A percentile compares a stretch with the other conserved stretches of the same genome.
Conservation (phyloP, 129 eudicot genomes). For the Flaveria sonorensis region DNA sequence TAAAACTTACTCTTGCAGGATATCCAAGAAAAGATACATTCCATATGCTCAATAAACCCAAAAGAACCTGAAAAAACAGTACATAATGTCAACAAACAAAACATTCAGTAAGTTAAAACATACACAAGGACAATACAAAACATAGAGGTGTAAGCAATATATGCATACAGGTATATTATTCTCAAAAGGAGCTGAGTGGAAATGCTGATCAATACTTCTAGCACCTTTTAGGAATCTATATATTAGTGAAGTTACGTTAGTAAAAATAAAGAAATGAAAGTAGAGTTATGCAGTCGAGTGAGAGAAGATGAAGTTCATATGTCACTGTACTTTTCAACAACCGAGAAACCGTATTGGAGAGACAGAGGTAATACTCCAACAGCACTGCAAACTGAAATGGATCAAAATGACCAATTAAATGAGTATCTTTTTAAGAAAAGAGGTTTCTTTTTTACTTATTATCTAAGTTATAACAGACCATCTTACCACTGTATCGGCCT, state of each 20-base stretch:
- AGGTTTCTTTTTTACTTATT: neutral
- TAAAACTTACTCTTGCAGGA: constrained; percentile 90
- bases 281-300: constrained; percentile 2
- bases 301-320: constrained; percentile 17
- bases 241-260: neutral
- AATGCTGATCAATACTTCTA: constrained; percentile 90
- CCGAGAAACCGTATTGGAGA: constrained; percentile 89
- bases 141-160: neutral
- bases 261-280: neutral
- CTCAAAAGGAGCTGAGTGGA: constrained; percentile 74
- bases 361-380: constrained; percentile 97
- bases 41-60: constrained; percentile 96
- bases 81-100: constrained; percentile 13
- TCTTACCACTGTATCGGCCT: constrained; percentile 97
- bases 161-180: constrained; percentile 80
- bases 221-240: constrained; percentile 91
- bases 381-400: constrained; percentile 90
- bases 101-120: constrained; percentile 4
- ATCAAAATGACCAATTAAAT: constrained; percentile 34
- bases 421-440: neutral
- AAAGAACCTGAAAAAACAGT: constrained; percentile 68
- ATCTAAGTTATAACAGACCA: constrained; percentile 14
- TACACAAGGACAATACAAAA: neutral
- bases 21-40: constrained; percentile 95
- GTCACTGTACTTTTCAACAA: constrained; percentile 81